A percentile compares a stretch with the other conserved stretches of the same genome.
phyloP scores from a whole-genome alignment of 2,329 filamentous ascomycete species.

The Aspergillus carbonarius region DNA sequence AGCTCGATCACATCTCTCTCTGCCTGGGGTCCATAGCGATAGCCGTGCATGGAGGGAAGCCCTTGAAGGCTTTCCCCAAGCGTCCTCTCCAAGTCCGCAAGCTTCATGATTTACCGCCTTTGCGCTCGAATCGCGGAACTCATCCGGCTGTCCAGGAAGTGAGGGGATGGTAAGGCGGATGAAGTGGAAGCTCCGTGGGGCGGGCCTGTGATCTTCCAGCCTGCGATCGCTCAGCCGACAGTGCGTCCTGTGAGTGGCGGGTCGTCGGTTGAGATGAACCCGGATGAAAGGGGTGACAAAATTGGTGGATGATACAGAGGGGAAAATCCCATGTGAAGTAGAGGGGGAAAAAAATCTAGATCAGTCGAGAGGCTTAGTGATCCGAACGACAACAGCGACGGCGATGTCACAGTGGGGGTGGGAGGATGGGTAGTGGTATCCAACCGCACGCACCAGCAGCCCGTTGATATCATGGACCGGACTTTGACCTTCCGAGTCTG shows the following conservation, averaged over 20 bases:
- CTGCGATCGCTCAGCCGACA: background rate
- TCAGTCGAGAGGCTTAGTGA: constrained; percentile 15
- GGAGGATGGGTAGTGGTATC: constrained; percentile 4
- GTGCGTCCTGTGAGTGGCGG: background rate
- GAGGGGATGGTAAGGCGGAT: background rate
- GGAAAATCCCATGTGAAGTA: background rate
- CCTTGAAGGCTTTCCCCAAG: constrained; percentile 80
- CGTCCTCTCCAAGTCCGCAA: constrained; percentile 66
- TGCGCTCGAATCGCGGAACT: constrained; percentile 18
- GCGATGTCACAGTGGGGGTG: constrained; percentile 22
- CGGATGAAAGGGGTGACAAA: background rate
- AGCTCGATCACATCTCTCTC: constrained; percentile 69
- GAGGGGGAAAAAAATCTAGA: constrained; percentile 6
- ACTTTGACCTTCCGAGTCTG: background rate
- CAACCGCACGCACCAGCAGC: background rate
- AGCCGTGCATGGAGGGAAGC: constrained; percentile 70
- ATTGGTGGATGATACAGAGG: background rate
- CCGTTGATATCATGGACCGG: background rate
- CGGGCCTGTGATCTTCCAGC: constrained; percentile 6
- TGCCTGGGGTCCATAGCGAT: constrained; percentile 73
- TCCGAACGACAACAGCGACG: constrained; percentile 7
- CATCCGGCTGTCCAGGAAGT: constrained; percentile 25
- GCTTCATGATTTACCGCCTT: constrained; percentile 38
- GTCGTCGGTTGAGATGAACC: background rate
- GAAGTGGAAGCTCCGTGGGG: constrained; percentile 10